A percentile compares a stretch with the other conserved stretches of the same genome.
Evolutionary conservation across 495 filamentous ascomycete genomes (phyloP).

Genomic region (Melanomma pulvis-pyrius): DNA sequence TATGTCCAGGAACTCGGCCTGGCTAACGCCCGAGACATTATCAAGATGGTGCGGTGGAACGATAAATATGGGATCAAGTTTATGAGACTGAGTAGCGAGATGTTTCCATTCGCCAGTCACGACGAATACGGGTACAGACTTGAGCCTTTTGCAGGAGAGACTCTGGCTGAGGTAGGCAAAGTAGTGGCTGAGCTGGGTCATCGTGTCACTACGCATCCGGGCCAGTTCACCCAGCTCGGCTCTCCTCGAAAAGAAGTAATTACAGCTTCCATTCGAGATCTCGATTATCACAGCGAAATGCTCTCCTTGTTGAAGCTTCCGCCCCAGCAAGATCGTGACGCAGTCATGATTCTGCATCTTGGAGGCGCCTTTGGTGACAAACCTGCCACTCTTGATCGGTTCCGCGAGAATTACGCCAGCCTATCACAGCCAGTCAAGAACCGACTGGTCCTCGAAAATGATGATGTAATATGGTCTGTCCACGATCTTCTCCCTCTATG

Average conservation of each 20-base stretch:
- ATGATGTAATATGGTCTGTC: constrained; percentile 87
- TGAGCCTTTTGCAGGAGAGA: constrained; percentile 80
- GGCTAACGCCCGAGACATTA: constrained; percentile 79
- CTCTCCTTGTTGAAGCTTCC: constrained; percentile 76
- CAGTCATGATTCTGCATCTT: constrained; percentile 94
- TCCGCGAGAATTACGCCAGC: constrained; percentile 72
- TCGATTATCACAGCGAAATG: constrained; percentile 89
- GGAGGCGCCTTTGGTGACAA: constrained; percentile 93
- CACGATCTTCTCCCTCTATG: constrained; percentile 91
- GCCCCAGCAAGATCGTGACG: constrained; percentile 79
- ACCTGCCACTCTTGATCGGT: constrained; percentile 75
- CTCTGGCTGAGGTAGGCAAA: constrained; percentile 73
- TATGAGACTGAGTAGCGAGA: constrained; percentile 87
- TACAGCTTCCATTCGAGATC: constrained; percentile 72
- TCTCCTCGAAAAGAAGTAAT: constrained; percentile 77
- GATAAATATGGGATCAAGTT: constrained; percentile 92
- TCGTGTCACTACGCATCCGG: constrained; percentile 86
- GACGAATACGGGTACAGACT: constrained; percentile 84
- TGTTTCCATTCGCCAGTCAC: constrained; percentile 96
- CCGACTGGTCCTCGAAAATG: constrained; percentile 88
- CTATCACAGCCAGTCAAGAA: constrained; percentile 72
- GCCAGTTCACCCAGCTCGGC: constrained; percentile 89
- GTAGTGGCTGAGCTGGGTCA: constrained; percentile 82
- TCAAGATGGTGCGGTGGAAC: constrained; percentile 90
- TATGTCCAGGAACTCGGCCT: constrained; percentile 80